Base-by-base conservation (phyloP, 2,329 filamentous ascomycete genomes). In the Alternaria sp. region DNA sequence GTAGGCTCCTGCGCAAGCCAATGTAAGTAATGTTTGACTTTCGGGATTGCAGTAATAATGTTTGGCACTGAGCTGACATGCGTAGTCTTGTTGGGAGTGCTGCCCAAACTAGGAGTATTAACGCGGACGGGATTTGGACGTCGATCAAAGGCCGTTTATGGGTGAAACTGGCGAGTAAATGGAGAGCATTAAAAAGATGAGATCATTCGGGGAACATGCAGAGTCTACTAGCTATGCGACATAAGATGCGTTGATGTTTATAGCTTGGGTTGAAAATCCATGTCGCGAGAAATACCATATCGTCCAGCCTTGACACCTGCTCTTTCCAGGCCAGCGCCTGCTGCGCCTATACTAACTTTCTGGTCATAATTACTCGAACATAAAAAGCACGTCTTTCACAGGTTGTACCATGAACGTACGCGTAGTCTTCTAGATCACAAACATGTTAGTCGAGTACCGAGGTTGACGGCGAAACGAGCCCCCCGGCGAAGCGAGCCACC, bases 1-100 rank as follows among this genome's bases (percentile, higher is more conserved):
- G 6, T 34, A 49, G 45, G 31, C 36, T 11, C 33, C 45, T 49
- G 31, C 3, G 4, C 40, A 46, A 17, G 8, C 39, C 10, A 41
- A 41, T 33, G 51, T 54, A 54, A 45, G 51, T 52, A n/a, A 8
- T 14, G 8, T 6, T 17, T 9, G 26, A 8, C 8, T 13, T 17
- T 31, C n/a, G 5, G 26, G 9, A 11, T 31, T n/a, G 26, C 8
- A 23, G 9, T 6, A 14, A 31, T 29, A 10, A 3, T 17, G 5
- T 17, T 21, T 3, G 14, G 5, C 6, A 26, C 26, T 28, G n/a
- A 42, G 23, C 10, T 48, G 40, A 28, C 28, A 14, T 39, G 4
- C 10, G 3, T 13, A 54, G 41, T 24, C 17, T 1, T 54, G 41
- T n/a, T 48, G 41, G 40, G 21, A 41, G n/a, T 46, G 51, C 33